Evolutionary conservation across 352 stramenopile genomes (phyloP).

Genomic region (Globisporangium acanthophoron): DNA sequence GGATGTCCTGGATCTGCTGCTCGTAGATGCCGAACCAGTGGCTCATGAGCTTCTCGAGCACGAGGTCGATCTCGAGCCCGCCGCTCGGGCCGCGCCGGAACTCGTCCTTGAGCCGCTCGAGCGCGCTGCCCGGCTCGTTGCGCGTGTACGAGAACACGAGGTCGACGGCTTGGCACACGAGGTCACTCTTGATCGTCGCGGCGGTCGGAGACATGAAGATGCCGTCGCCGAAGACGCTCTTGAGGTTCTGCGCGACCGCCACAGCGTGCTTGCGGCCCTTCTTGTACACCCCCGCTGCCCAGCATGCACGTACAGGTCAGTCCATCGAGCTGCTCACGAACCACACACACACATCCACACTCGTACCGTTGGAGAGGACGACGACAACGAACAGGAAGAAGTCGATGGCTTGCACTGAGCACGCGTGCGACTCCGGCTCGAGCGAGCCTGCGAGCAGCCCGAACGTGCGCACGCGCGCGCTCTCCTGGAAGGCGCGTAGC

Average conservation of each 20-base stretch:
- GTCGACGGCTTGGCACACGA: slow-evolving; percentile 66
- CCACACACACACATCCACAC: slow-evolving; percentile 6
- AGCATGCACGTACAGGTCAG: background rate
- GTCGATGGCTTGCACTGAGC: slow-evolving; percentile 64
- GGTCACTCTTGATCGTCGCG: slow-evolving; percentile 45
- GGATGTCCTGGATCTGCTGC: slow-evolving; percentile 70
- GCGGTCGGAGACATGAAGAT: slow-evolving; percentile 52
- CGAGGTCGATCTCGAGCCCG: slow-evolving; percentile 58
- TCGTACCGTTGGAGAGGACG: slow-evolving; percentile 72
- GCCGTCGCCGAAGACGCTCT: slow-evolving; percentile 61
- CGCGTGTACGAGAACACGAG: slow-evolving; percentile 63
- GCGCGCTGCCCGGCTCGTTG: slow-evolving; percentile 30
- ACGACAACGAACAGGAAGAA: slow-evolving; percentile 76
- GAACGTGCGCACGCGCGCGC: slow-evolving; percentile 59
- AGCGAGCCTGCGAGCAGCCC: slow-evolving; percentile 64
- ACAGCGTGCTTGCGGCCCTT: slow-evolving; percentile 62
- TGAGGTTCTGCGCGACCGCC: slow-evolving; percentile 63
- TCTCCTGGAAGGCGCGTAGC: slow-evolving; percentile 28
- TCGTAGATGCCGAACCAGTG: slow-evolving; percentile 78
- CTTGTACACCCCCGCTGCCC: slow-evolving; percentile 57
- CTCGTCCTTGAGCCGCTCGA: slow-evolving; percentile 56
- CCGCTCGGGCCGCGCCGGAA: slow-evolving; percentile 15
- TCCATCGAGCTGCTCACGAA: background rate
- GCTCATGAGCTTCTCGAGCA: slow-evolving; percentile 72
- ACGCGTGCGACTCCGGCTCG: slow-evolving; percentile 70